Evolutionary conservation across 257 asterid genomes (phyloP).

Genomic region (Lavandula angustifolia): DNA sequence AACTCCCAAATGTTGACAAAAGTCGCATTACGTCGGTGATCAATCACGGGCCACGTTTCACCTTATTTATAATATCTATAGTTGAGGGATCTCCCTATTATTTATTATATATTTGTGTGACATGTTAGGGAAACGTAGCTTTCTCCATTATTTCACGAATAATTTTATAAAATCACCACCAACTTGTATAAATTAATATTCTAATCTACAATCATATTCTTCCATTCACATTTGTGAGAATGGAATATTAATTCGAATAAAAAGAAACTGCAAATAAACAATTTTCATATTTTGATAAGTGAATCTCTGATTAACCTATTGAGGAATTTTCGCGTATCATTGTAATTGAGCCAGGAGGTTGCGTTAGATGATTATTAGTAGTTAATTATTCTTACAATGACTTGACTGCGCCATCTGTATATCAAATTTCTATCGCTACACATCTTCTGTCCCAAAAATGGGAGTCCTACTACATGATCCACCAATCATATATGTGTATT

Average conservation of each 20-base stretch:
- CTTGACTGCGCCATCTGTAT: too few relatives aligned
- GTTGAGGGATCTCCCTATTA: background rate
- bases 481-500: too few relatives aligned
- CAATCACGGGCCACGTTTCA: constrained; percentile 25
- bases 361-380: too few relatives aligned
- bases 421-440: too few relatives aligned
- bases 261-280: background rate
- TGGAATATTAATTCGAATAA: background rate
- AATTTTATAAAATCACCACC: constrained; percentile 14
- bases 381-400: too few relatives aligned
- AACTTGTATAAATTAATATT: constrained; percentile 1
- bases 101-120: background rate
- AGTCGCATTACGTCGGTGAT: constrained; percentile 19
- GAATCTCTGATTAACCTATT: too few relatives aligned
- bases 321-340: too few relatives aligned
- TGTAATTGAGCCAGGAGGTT: background rate
- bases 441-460: too few relatives aligned
- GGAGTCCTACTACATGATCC: too few relatives aligned
- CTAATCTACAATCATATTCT: constrained; percentile 25
- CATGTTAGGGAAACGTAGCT: constrained; percentile 39
- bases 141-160: constrained; percentile 29
- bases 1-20: constrained; percentile 23
- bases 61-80: background rate
- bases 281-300: background rate
- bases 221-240: constrained; percentile 22